Percentiles rank a stretch among this genome's conserved stretches.
These are phyloP conservation scores for Phytophthora pseudosyringae DNA, from an alignment of 352 stramenopile genomes.

Conservation along the genomic window DNA sequence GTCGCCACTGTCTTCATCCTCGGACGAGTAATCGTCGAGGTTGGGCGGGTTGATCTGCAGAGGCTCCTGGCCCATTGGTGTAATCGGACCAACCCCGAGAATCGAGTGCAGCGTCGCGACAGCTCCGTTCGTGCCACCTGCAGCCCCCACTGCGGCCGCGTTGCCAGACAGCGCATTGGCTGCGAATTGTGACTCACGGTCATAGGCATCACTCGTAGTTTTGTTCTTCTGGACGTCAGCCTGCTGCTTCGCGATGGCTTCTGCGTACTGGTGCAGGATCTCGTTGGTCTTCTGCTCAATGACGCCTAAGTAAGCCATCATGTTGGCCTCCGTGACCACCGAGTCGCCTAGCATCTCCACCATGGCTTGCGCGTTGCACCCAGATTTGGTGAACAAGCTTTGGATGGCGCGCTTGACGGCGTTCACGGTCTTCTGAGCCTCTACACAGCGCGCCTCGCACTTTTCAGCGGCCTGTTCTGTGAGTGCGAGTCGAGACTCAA, in stretches of 20 bases:
- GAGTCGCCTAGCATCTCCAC: constrained; percentile 87
- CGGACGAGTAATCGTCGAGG: constrained; percentile 95
- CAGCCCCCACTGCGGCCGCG: constrained; percentile 18
- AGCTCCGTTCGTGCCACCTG: constrained; percentile 27
- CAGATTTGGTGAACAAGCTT: constrained; percentile 79
- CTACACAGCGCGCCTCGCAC: constrained; percentile 91
- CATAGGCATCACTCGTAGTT: constrained; percentile 39
- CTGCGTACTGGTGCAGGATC: constrained; percentile 90
- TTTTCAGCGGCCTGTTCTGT: constrained; percentile 89
- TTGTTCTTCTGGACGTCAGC: constrained; percentile 44
- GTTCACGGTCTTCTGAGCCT: constrained; percentile 90
- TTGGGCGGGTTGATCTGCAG: constrained; percentile 95
- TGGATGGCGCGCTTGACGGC: constrained; percentile 89
- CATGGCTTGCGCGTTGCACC: constrained; percentile 83
- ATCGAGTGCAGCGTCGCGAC: constrained; percentile 65
- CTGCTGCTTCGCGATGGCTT: constrained; percentile 50
- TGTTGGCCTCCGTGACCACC: constrained; percentile 93
- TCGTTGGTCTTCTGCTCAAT: constrained; percentile 95
- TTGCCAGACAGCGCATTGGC: constrained; percentile 25
- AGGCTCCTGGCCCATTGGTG: constrained; percentile 90
- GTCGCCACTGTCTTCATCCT: constrained; percentile 88
- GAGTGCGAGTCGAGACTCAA: constrained; percentile 81
- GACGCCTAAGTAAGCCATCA: constrained; percentile 95
- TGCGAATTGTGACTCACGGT: constrained; percentile 54
- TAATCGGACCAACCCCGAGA: constrained; percentile 82